These are phyloP conservation scores for Cystobasidium sp. DNA, from an alignment of 1,284 basidiomycete genomes.

Conservation along the genomic window DNA sequence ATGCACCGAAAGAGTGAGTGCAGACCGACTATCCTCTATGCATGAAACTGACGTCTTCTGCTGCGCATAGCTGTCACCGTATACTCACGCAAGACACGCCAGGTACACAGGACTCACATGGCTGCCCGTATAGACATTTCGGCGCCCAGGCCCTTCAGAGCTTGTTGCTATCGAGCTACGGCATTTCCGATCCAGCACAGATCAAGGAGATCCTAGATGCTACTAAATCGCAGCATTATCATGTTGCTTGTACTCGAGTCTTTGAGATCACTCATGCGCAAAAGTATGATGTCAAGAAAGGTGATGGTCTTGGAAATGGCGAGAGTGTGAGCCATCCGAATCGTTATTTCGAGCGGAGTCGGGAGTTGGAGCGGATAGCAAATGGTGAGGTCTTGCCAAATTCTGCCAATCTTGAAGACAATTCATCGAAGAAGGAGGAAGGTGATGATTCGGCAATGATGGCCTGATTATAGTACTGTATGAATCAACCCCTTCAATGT, in stretches of 20 bases:
- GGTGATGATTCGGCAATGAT: slow-evolving; percentile 13
- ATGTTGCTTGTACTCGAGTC: slow-evolving; percentile 95
- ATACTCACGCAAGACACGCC: slow-evolving; percentile 81
- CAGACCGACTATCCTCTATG: background rate
- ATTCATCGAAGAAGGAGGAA: slow-evolving; percentile 23
- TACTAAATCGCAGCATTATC: slow-evolving; percentile 83
- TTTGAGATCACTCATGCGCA: slow-evolving; percentile 88
- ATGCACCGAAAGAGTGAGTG: slow-evolving; percentile 82
- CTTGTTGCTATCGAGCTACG: slow-evolving; percentile 75
- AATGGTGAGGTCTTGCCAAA: slow-evolving; percentile 32
- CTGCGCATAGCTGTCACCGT: slow-evolving; percentile 74
- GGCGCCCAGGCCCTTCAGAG: slow-evolving; percentile 80
- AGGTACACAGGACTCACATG: slow-evolving; percentile 75
- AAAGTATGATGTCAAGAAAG: slow-evolving; percentile 74
- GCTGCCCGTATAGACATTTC: slow-evolving; percentile 95
- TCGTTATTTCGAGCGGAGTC: slow-evolving; percentile 66
- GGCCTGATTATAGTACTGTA: too few species aligned
- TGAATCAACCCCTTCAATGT: background rate
- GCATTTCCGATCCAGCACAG: slow-evolving; percentile 68
- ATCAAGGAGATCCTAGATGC: slow-evolving; percentile 82
- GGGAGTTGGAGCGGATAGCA: slow-evolving; percentile 55
- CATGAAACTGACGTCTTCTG: background rate
- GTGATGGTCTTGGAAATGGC: slow-evolving; percentile 82
- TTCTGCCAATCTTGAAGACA: background rate
- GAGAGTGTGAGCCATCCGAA: slow-evolving; percentile 96